Percentiles rank a stretch among this genome's conserved stretches.
phyloP scores from a whole-genome alignment of 2,329 filamentous ascomycete species.

The Phaeosphaeriaceae sp. region DNA sequence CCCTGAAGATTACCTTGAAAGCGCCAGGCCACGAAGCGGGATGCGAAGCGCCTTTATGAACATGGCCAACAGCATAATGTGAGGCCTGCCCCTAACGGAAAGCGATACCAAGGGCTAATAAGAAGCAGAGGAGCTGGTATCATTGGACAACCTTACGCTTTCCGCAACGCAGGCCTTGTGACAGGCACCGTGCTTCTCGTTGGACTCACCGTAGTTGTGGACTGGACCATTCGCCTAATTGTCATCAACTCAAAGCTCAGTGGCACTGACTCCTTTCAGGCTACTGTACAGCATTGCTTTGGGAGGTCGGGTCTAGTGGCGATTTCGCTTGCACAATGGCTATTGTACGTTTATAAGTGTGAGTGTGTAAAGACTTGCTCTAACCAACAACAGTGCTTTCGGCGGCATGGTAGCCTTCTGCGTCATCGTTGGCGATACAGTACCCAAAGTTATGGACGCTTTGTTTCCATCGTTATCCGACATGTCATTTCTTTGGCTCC shows the following conservation, averaged over 20 bases:
- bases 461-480: slow-evolving; percentile 77
- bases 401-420: slow-evolving; percentile 98
- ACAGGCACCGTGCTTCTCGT: slow-evolving; percentile 81
- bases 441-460: slow-evolving; percentile 85
- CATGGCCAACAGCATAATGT: slow-evolving; percentile 98
- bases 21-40: slow-evolving; percentile 78
- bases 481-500: slow-evolving; percentile 78
- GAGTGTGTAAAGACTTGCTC: neutral
- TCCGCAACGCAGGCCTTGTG: slow-evolving; percentile 85
- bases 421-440: slow-evolving; percentile 95
- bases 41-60: slow-evolving; percentile 96
- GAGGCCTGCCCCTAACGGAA: slow-evolving; percentile 9
- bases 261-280: slow-evolving; percentile 91
- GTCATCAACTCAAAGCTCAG: slow-evolving; percentile 97
- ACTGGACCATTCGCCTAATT: slow-evolving; percentile 98
- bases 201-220: slow-evolving; percentile 79
- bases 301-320: slow-evolving; percentile 86
- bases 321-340: slow-evolving; percentile 92
- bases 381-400: slow-evolving; percentile 68
- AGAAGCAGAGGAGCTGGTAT: slow-evolving; percentile 64
- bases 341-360: slow-evolving; percentile 64
- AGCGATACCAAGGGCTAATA: slow-evolving; percentile 16
- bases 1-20: slow-evolving; percentile 65
- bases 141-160: slow-evolving; percentile 89
- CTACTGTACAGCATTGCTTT: slow-evolving; percentile 95